phyloP scores from a whole-genome alignment of 2,329 filamentous ascomycete genomes.

The Sarocladium kiliense region DNA sequence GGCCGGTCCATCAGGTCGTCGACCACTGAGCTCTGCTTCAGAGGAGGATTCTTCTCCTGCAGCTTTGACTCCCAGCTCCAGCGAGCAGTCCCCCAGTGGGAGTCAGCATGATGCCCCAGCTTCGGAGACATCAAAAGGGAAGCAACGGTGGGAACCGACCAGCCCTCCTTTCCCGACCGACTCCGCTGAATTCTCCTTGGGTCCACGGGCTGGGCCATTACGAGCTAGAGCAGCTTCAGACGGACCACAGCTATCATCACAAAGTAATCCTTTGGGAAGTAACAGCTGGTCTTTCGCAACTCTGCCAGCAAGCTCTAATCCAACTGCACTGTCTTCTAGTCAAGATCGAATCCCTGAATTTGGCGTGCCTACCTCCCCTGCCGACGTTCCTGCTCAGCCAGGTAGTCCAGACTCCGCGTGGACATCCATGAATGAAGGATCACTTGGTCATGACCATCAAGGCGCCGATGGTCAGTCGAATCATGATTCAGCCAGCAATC shows the following conservation, averaged over 20 bases:
- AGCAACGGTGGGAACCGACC: conserved; percentile 14
- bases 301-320: conserved; percentile 19
- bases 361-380: background rate
- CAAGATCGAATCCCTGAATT: background rate
- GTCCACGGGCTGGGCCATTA: conserved; percentile 16
- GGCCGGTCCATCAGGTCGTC: background rate
- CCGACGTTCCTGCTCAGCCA: background rate
- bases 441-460: background rate
- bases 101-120: background rate
- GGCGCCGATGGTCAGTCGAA: background rate
- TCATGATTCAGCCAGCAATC: background rate
- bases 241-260: conserved; percentile 39
- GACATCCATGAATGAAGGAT: background rate
- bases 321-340: background rate
- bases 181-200: conserved; percentile 10
- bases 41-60: conserved; percentile 19
- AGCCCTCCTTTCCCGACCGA: conserved; percentile 12
- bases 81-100: conserved; percentile 13
- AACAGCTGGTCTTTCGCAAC: conserved; percentile 56
- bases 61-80: conserved; percentile 18
- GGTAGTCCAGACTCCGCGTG: conserved; percentile 1
- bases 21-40: conserved; percentile 18
- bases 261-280: conserved; percentile 49
- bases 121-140: conserved; percentile 17
- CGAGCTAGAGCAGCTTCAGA: conserved; percentile 54